These are phyloP conservation scores for Sporothrix euskadiensis DNA, from an alignment of 2,329 filamentous ascomycete species.

Conservation along the genomic window DNA sequence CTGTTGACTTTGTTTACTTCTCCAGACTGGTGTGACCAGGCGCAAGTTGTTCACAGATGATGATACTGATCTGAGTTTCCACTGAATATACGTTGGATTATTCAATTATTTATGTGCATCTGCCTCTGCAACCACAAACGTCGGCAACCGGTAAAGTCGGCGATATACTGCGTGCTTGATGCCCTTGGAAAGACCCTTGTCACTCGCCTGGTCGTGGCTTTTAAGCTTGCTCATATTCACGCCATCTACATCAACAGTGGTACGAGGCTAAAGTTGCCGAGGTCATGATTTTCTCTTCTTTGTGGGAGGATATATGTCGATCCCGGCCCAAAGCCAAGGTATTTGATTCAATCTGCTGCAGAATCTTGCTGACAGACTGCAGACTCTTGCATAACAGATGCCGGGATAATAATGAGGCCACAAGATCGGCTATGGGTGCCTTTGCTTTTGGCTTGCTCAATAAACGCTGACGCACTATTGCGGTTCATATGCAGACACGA, in stretches of 20 bases:
- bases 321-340: neutral
- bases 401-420: neutral
- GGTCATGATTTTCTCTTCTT: neutral
- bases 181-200: neutral
- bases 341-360: conserved; percentile 5
- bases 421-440: neutral
- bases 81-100: neutral
- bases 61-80: neutral
- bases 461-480: neutral
- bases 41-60: neutral
- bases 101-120: neutral
- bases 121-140: no score
- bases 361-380: neutral
- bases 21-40: neutral
- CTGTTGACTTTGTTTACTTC: neutral
- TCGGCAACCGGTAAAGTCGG: neutral
- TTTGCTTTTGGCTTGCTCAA: neutral
- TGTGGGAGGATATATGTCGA: neutral
- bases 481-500: neutral
- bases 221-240: neutral
- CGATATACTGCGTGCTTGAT: neutral
- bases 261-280: neutral
- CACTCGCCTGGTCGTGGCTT: neutral
- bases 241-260: neutral
- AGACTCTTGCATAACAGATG: neutral